Conservation (phyloP, 805 yeast species). For the Hanseniaspora guilliermondii region DNA sequence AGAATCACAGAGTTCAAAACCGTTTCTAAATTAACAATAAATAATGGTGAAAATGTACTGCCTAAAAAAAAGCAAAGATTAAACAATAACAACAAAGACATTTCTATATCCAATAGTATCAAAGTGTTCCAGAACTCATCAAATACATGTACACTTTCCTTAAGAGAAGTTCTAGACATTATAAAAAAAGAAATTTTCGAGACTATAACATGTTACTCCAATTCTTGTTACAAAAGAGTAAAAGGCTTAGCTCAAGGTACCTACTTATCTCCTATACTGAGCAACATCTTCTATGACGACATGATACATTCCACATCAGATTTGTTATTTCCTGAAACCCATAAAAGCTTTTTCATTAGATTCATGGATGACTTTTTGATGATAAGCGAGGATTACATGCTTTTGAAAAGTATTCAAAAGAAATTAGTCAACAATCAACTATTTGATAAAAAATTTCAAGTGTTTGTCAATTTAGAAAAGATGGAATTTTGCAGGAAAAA, state of each 20-base stretch:
- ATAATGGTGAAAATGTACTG: not conserved
- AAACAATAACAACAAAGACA: not conserved
- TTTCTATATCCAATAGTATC: not conserved
- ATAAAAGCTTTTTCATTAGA: slow-evolving; percentile 37
- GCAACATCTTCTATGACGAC: slow-evolving; percentile 59
- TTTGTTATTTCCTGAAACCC: slow-evolving; percentile 15
- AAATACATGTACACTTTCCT: slow-evolving; percentile 23
- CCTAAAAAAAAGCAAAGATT: not conserved
- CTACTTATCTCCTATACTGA: slow-evolving; percentile 58
- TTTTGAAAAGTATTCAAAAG: slow-evolving; percentile 24
- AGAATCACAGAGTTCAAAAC: not conserved
- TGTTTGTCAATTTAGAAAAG: slow-evolving; percentile 32
- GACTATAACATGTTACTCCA: slow-evolving; percentile 34
- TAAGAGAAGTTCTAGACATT: slow-evolving; percentile 34
- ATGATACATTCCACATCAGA: slow-evolving; percentile 32
- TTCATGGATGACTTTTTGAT: slow-evolving; percentile 78
- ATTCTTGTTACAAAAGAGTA: slow-evolving; percentile 35
- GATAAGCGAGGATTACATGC: slow-evolving; percentile 35
- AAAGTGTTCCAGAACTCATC: not conserved
- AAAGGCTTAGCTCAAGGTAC: slow-evolving; percentile 80
- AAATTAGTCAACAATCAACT: slow-evolving; percentile 20
- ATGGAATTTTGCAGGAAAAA: slow-evolving; percentile 17
- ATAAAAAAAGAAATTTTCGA: slow-evolving; percentile 42
- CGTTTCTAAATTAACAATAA: not conserved
- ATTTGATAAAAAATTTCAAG: slow-evolving; percentile 34